Conservation (phyloP, 2,329 filamentous ascomycete species). For the Dothiorella sarmentorum region DNA sequence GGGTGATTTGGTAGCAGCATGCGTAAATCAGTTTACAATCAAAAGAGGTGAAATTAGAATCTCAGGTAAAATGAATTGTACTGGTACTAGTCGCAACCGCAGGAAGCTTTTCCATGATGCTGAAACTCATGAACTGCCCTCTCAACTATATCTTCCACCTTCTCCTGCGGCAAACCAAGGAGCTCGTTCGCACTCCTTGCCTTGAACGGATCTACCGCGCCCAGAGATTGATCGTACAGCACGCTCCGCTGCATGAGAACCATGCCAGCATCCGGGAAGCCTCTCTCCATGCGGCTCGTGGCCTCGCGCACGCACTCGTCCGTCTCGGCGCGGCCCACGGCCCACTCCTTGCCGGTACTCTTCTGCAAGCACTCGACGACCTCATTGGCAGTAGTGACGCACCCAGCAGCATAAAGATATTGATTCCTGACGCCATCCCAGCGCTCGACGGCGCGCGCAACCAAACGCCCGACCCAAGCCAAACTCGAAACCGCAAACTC, state of each 20-base stretch:
- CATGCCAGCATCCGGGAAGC: slow-evolving; percentile 39
- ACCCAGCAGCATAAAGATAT: slow-evolving; percentile 35
- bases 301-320: slow-evolving; percentile 37
- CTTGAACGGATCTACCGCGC: slow-evolving; percentile 27
- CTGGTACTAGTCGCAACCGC: slow-evolving; percentile 30
- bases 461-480: slow-evolving; percentile 30
- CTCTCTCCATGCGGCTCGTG: slow-evolving; percentile 32
- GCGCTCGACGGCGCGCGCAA: slow-evolving; percentile 26
- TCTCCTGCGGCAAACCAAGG: slow-evolving; percentile 31
- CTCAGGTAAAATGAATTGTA: too few species aligned
- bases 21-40: too few species aligned
- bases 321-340: slow-evolving; percentile 30
- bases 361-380: slow-evolving; percentile 31
- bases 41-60: too few species aligned
- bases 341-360: slow-evolving; percentile 29
- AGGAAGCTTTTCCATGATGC: slow-evolving; percentile 24
- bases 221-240: slow-evolving; percentile 33
- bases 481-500: slow-evolving; percentile 36
- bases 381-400: slow-evolving; percentile 32
- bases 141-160: slow-evolving; percentile 30
- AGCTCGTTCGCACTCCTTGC: slow-evolving; percentile 29
- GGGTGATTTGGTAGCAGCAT: too few species aligned
- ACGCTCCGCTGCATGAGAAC: slow-evolving; percentile 38
- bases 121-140: slow-evolving; percentile 24
- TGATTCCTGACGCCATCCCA: slow-evolving; percentile 34